Evolutionary conservation across 441 rosid species (phyloP), one percentile per base, ranked within the genome.

Genomic region (Eutrema salsugineum): DNA sequence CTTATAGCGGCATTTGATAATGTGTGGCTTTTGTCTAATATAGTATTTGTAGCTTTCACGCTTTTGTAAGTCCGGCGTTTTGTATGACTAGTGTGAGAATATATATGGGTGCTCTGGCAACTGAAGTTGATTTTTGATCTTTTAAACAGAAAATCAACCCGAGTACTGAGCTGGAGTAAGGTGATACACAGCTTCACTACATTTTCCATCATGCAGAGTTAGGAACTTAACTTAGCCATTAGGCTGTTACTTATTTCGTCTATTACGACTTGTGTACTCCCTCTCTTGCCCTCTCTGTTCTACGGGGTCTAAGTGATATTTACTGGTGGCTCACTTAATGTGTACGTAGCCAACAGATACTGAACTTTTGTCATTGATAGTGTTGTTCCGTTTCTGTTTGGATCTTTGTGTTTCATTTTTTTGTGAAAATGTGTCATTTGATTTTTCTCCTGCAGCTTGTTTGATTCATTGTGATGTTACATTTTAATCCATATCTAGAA

Each of bases 121-220:
- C 79, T 76, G 76, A 76, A 57, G 49, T 76, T 64, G 43, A 24
- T 63, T 70, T 63, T 70, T 63, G 50, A 5, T 49, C 28, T 63
- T 70, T 64, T 70, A 70, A 76, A 70, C 79, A 76, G 79, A 76
- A 76, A 76, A 64, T 49, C 79, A 57, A 64, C 50, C 40, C 33
- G 63, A 43, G 68, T 64, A 63, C 36, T 76, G 79, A 76, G 79
- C 67, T 70, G 79, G 79, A 76, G 76, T 76, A 39, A 64, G 76
- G 79, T 70, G 79, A 76, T 70, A 63, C 56, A 70, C 79, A 64
- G 70, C 79, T 76, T 69, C 71, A 39, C 57, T 76, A 76, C 75
- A 48, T 63, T 69, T 69, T 70, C 76, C 68, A 70, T 76, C 71
- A 76, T 70, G 71, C 76, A 63, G 76, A 70, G 76, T 76, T 70